Conservation (phyloP, 176 grass and related monocot species). For the Coix lacrymajobi region DNA sequence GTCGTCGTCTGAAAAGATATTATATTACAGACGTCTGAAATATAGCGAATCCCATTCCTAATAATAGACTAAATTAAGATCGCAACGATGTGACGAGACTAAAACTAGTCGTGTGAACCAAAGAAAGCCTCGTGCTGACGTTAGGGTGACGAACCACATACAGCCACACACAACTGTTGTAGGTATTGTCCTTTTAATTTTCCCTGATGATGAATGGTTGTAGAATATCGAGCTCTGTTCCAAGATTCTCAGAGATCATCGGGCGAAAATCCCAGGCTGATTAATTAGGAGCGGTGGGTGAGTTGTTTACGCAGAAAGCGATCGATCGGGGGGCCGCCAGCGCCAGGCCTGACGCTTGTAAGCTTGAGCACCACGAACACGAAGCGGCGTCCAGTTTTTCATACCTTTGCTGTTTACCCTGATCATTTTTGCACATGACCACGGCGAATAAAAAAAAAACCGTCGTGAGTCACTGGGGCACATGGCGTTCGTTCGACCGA, state of each 20-base stretch:
- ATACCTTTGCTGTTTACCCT: neutral
- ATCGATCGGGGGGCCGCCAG: neutral
- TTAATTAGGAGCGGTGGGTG: constrained; percentile 8
- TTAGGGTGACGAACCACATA: too few species aligned
- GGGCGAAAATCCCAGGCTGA: neutral
- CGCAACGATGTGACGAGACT: too few species aligned
- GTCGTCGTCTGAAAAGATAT: too few species aligned
- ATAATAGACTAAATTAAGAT: too few species aligned
- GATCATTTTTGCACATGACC: neutral
- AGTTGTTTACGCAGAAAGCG: neutral
- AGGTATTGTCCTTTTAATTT: too few species aligned
- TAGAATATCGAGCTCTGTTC: too few species aligned
- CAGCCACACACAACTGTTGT: too few species aligned
- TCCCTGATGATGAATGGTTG: too few species aligned
- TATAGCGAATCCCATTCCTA: too few species aligned
- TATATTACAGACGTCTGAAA: too few species aligned
- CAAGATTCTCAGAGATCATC: neutral
- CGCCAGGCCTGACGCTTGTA: neutral
- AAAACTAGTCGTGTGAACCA: too few species aligned
- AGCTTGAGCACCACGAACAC: neutral
- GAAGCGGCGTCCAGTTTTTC: neutral
- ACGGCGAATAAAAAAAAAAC: neutral
- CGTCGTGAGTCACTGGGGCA: neutral
- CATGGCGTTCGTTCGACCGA: neutral
- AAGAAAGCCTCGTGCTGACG: too few species aligned